Evolutionary conservation across 805 yeast genomes (phyloP).

Genomic region (Kodamaea neixiangensis): DNA sequence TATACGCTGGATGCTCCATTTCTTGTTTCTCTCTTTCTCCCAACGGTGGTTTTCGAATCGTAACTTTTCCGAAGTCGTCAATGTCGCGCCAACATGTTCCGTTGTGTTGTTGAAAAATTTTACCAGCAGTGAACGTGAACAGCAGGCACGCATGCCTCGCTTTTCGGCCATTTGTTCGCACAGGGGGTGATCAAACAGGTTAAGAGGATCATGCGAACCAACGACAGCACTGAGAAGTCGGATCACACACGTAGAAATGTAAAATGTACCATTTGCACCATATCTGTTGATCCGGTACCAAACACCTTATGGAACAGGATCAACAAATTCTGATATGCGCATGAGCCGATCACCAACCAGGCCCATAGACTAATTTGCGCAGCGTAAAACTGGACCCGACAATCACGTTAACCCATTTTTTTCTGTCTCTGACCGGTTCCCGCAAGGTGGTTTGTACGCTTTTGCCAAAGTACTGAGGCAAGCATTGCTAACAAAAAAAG

Average conservation of each 20-base stretch:
- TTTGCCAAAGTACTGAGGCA: conserved; percentile 3
- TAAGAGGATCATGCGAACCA: not conserved
- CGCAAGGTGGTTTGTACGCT: conserved; percentile 2
- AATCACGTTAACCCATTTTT: conserved; percentile 2
- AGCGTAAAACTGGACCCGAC: not conserved
- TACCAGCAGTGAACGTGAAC: not conserved
- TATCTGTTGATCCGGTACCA: not conserved
- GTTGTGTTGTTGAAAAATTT: conserved; percentile 1
- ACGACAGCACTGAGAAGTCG: not conserved
- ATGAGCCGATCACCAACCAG: not conserved
- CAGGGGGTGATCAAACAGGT: not conserved
- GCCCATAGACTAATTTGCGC: not conserved
- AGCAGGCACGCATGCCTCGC: not conserved
- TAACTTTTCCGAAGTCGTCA: not conserved
- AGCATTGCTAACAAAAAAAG: conserved; percentile 9
- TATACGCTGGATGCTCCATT: conserved; percentile 78
- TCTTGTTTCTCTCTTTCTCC: not conserved
- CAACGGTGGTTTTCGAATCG: not conserved
- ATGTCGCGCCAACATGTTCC: not conserved
- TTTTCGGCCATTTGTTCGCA: not conserved
- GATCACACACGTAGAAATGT: not conserved
- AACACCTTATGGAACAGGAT: not conserved
- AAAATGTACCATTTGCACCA: not conserved
- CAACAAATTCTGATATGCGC: not conserved
- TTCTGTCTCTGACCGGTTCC: not conserved